A percentile compares a stretch with the other conserved stretches of the same genome.
These are phyloP conservation scores for Diospyros kaki DNA, from an alignment of 148 eudicot species.

Conservation along the genomic window DNA sequence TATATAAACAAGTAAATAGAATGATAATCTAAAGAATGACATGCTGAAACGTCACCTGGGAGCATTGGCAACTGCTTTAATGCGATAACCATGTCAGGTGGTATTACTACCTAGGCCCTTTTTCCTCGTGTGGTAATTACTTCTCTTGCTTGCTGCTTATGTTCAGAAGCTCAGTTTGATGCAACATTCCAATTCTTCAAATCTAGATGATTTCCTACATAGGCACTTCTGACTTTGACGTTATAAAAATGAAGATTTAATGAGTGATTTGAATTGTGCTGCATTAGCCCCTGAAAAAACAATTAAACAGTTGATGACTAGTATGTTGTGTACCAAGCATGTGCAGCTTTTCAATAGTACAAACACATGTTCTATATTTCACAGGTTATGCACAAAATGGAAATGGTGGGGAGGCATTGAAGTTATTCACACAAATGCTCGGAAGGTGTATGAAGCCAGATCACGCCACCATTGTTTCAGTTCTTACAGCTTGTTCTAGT, in stretches of 20 bases:
- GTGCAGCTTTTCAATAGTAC: not conserved
- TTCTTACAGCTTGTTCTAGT: slow-evolving; percentile 35
- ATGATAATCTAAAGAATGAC: not conserved
- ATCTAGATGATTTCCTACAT: not conserved
- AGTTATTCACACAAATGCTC: slow-evolving; percentile 26
- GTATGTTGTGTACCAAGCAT: not conserved
- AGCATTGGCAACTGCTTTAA: not conserved
- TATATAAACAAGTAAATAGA: no score
- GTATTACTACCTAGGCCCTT: not conserved
- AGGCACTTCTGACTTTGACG: not conserved
- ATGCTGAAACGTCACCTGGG: not conserved
- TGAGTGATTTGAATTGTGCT: not conserved
- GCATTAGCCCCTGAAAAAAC: not conserved
- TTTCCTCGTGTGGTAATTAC: not conserved
- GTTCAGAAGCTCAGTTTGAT: not conserved
- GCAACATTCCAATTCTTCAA: not conserved
- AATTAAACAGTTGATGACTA: not conserved
- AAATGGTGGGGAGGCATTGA: slow-evolving; percentile 29
- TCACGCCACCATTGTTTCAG: slow-evolving; percentile 30
- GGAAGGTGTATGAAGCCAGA: slow-evolving; percentile 28
- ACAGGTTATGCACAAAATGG: slow-evolving; percentile 40
- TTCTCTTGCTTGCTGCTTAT: not conserved
- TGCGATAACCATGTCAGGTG: not conserved
- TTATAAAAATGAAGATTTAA: not conserved
- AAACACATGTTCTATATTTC: not conserved